Base-by-base conservation (phyloP, 345 rosid genomes). In the Pugionium cornutum region DNA sequence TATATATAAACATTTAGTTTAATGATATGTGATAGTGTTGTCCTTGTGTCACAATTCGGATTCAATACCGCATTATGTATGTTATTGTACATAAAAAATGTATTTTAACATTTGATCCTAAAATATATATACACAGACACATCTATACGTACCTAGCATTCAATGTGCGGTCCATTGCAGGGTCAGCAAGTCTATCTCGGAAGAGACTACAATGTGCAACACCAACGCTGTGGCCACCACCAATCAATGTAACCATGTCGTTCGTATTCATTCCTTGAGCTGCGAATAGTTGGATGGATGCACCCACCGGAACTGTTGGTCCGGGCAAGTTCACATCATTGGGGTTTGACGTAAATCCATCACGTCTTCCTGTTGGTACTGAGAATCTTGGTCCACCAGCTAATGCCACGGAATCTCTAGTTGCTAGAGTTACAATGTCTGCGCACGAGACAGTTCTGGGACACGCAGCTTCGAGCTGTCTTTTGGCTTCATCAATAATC, bases 221-320 rank as follows among this genome's bases (percentile, higher is more conserved):
- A n/a, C 91, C 96, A n/a, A 88, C 86, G 0, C 92, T 78, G 64
- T 91, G 96, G 5, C 79, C 92, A 39, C 96, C 96, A 42, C 89
- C 65, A 50, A 72, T 58, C 8, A 86, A 94, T 47, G 84, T 77
- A n/a, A 78, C 86, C 94, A 88, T 88, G 0, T 88, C 91, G 18
- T 67, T 51, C 18, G 77, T 33, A 3, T 56, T 76, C 53, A 88
- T 70, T 0, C 84, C 86, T 70, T 75, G 83, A 2, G 75, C 56
- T 3, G 42, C 66, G 77, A 91, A 88, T 32, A 35, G 0, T 26
- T 75, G 72, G 30, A 70, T 43, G 1, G 91, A 78, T 36, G 78
- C 59, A 0, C 74, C n/a, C 5, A 86, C 83, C 1, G 81, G 60
- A 4, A 62, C 9, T 4, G 73, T 26, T n/a, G 94, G 89, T 4